Evolutionary conservation across 208 protist species (phyloP), one percentile per base, ranked within the genome.

Genomic region (Histomonas meleagridis): DNA sequence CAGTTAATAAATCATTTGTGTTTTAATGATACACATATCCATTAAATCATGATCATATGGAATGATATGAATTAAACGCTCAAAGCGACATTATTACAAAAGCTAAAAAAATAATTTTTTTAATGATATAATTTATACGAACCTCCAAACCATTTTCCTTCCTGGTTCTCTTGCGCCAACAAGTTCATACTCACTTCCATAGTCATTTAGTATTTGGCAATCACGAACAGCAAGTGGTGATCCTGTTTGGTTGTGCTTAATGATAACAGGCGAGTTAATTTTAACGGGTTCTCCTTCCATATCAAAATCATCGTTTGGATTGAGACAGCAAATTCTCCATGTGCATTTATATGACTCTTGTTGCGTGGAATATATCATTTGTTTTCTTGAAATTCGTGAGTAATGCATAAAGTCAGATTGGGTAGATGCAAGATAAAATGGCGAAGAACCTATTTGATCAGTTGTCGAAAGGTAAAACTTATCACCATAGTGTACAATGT

Each of bases 241-340:
- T 18, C 55, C 55, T 86, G 76, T 86, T 51, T 16, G n/a, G 14
- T 26, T 46, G 38, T 86, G 43, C 46, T 55, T 51, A 18, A 86
- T 12, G 46, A 86, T 18, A 28, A 86, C 46, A 26, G 76, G 76
- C 76, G 51, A 5, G 16, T n/a, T 46, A 9, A 86, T 32, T 2
- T 86, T 16, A 40, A 86, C 76, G 14, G 76, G 76, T 55, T 86
- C 76, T 18, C 76, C 76, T 55, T 86, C 76, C 76, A 86, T 86
- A 12, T 86, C 76, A 12, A 86, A 51, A 5, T 26, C n/a, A 40
- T 40, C 38, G 55, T 86, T 46, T 55, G 26, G 51, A 3, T 46
- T 46, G 14, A 55, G 10, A 49, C 76, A 55, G 1, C 55, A 40
- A 38, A 86, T 48, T 10, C 35, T 43, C 76, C 76, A 86, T 38